Evolutionary conservation across 495 filamentous ascomycete species (phyloP), one percentile per base, ranked within the genome.

Genomic region (Tuber borchii): DNA sequence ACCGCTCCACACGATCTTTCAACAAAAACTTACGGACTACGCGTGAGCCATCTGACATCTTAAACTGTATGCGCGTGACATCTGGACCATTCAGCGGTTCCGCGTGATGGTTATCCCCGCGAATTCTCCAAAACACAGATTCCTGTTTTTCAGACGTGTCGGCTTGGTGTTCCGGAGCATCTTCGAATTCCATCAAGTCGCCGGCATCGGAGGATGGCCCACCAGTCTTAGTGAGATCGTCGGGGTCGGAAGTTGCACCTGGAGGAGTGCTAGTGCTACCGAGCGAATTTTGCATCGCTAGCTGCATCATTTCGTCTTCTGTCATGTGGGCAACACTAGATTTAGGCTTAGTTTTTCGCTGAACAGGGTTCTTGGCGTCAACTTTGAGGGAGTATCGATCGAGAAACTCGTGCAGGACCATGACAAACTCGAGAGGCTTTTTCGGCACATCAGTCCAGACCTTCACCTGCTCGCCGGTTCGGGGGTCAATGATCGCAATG

Each of bases 401-500:
- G 3, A 99, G 89, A 81, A 99, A 99, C 83, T 99, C 95, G 81
- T 94, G 92, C 2, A 99, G 87, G 76, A 97, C 91, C 84, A 92
- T 93, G 71, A 97, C 88, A 81, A 98, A 97, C 17, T 97, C 95
- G 20, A 88, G 81, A 3, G 93, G 83, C 61, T 88, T 88, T 16
- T 94, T 89, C 26, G 95, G 93, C 22, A 87, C 86, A 3, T 94
- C 93, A 8, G 92, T 93, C 94, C 94, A 97, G 2, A 95, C 90
- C 84, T 99, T 98, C 76, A 98, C 93, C 84, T 97, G 95, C 84
- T 98, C 95, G 61, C 95, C 95, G 10, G 95, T 99, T 56, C 95
- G 89, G 1, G 95, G 95, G 82, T 99, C 95, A 72, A 99, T 89
- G 81, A 99, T 97, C 20, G 93, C 93, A 74, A 97, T 97, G 79